phyloP scores from a whole-genome alignment of 2,329 filamentous ascomycete species.

The Apiospora sp. region DNA sequence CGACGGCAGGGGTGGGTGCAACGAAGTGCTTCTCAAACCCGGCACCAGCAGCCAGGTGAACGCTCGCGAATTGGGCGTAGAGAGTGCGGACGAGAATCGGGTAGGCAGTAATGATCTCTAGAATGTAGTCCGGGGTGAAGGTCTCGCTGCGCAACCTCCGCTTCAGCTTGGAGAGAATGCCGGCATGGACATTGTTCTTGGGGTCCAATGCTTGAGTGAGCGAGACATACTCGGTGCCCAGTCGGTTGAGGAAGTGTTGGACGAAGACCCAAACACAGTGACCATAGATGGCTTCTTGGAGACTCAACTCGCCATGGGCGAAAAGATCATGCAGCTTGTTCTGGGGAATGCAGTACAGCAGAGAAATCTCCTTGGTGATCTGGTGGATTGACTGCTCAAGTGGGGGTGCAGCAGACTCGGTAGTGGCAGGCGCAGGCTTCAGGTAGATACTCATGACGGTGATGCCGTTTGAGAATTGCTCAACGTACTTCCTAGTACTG shows the following conservation, averaged over 20 bases:
- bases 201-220: slow-evolving; percentile 81
- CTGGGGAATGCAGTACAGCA: slow-evolving; percentile 96
- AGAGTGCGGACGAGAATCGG: slow-evolving; percentile 85
- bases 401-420: slow-evolving; percentile 70
- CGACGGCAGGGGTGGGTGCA: slow-evolving; percentile 62
- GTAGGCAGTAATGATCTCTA: slow-evolving; percentile 94
- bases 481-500: slow-evolving; percentile 94
- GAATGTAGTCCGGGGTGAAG: slow-evolving; percentile 97
- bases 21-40: slow-evolving; percentile 60
- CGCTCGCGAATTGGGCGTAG: slow-evolving; percentile 90
- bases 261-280: slow-evolving; percentile 98
- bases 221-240: slow-evolving; percentile 91
- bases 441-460: slow-evolving; percentile 97
- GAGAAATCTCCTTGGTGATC: slow-evolving; percentile 97
- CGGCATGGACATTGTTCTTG: slow-evolving; percentile 84
- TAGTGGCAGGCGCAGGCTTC: slow-evolving; percentile 67
- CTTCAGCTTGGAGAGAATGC: slow-evolving; percentile 93
- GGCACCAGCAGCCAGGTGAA: slow-evolving; percentile 70
- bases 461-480: slow-evolving; percentile 98
- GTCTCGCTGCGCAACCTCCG: slow-evolving; percentile 94
- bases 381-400: slow-evolving; percentile 97
- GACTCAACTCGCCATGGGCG: slow-evolving; percentile 81
- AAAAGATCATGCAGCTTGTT: slow-evolving; percentile 96
- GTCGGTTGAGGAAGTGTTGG: slow-evolving; percentile 95
- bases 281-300: slow-evolving; percentile 97